Conservation (phyloP, 257 asterid species). For the Nyctanthes arbortristis region DNA sequence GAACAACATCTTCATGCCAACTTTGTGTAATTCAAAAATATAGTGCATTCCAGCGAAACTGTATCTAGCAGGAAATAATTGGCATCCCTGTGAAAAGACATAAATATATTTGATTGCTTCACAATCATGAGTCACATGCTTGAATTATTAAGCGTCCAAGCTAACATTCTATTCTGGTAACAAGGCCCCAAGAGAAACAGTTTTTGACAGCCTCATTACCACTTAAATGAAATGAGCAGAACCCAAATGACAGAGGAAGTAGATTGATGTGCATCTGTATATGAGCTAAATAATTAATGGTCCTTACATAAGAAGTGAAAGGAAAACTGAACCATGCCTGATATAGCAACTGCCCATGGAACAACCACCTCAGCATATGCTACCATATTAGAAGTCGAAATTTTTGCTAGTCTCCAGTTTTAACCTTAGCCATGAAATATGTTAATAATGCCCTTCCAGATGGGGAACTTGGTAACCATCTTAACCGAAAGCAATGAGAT, state of each 20-base stretch:
- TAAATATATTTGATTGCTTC: neutral
- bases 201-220: neutral
- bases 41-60: conserved; percentile 3
- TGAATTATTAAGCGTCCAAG: conserved; percentile 4
- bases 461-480: neutral
- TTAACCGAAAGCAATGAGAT: neutral
- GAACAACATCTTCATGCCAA: conserved; percentile 18
- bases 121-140: neutral
- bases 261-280: neutral
- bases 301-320: neutral
- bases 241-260: neutral
- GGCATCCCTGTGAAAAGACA: neutral
- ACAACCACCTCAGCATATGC: neutral
- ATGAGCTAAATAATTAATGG: neutral
- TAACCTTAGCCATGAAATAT: neutral
- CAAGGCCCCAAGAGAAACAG: neutral
- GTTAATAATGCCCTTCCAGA: conserved; percentile 6
- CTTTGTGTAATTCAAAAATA: neutral
- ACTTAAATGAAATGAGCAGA: neutral
- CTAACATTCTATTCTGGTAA: neutral
- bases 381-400: neutral
- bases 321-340: neutral
- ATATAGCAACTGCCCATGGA: neutral
- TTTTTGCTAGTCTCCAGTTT: conserved; percentile 3
- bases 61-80: neutral